Base-by-base conservation (phyloP, 306 rosid species). In the Oxytropis ochrocephala region DNA sequence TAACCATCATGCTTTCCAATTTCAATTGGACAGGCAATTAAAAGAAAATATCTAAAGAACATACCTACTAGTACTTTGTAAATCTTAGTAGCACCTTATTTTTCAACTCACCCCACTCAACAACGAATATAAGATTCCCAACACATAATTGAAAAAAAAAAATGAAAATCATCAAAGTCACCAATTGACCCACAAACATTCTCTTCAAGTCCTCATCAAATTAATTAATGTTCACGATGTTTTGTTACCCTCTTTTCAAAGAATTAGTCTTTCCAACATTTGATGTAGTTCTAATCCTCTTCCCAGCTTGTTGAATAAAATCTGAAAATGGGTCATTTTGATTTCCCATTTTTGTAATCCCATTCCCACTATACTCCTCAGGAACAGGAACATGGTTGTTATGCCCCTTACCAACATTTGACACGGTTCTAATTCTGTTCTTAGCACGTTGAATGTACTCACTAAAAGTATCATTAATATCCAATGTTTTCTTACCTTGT, bases 301-400 rank as follows among this genome's bases (percentile, higher is more conserved):
- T 70, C 78, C 44, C 76, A 7, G 75, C 70, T 32, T 39, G 48
- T 18, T 73, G 60, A 71, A 85, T 81, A 36, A 75, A 89, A 30
- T 79, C 86, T 17, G 87, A 70, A 68, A 79, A 78, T 5, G 70
- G 80, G 42, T 89, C 90, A n/a, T 56, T 67, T 0, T 29, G 57
- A 43, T 69, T 39, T 7, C 72, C 77, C 57, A 71, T 53, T 49
- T 49, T 46, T 80, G 57, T 36, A 35, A 35, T 4, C 16, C 12
- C 29, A 30, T 1, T 1, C 32, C 47, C 57, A 18, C 33, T 73
- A 54, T 58, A 73, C 9, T 70, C 76, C 35, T 66, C 73, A 10
- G 67, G 35, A 0, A 18, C 43, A 13, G 32, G 8, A 5, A 63
- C 33, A 7, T 53, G 7, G 4, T 71, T 49, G 7, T 50, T 73